Percentiles rank a stretch among this genome's conserved stretches.
Conservation (phyloP, 2,329 filamentous ascomycete genomes). For the Arthrobotrys entomopaga region DNA sequence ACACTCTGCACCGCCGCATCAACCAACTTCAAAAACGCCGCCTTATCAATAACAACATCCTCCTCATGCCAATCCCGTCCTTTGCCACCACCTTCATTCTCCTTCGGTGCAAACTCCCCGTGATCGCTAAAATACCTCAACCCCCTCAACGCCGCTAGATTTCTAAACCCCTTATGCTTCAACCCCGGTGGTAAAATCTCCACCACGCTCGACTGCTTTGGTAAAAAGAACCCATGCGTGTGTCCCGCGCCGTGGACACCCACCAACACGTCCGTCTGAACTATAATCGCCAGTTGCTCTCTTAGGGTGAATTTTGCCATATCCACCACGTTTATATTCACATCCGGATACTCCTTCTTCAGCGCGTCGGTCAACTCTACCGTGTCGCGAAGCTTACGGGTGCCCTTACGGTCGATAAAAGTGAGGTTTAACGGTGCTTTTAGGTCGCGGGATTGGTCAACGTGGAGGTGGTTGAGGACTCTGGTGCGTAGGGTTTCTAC, state of each 20-base stretch:
- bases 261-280: constrained; percentile 63
- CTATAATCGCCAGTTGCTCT: constrained; percentile 61
- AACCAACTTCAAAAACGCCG: constrained; percentile 59
- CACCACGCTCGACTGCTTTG: constrained; percentile 60
- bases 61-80: constrained; percentile 57
- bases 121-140: constrained; percentile 62
- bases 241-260: constrained; percentile 65
- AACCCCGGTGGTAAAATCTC: constrained; percentile 63
- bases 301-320: constrained; percentile 62
- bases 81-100: not conserved
- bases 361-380: constrained; percentile 59
- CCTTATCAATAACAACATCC: constrained; percentile 59
- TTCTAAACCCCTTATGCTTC: constrained; percentile 63
- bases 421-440: constrained; percentile 59
- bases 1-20: constrained; percentile 56
- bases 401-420: constrained; percentile 61
- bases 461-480: constrained; percentile 38
- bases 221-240: constrained; percentile 60
- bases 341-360: constrained; percentile 56
- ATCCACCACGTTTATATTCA: constrained; percentile 61
- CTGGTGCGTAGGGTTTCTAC: constrained; percentile 60
- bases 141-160: constrained; percentile 62
- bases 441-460: constrained; percentile 19
- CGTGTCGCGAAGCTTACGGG: constrained; percentile 60
- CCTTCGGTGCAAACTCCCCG: constrained; percentile 54